Conservation (phyloP, 805 yeast species). For the Danielozyma ontarioensis region DNA sequence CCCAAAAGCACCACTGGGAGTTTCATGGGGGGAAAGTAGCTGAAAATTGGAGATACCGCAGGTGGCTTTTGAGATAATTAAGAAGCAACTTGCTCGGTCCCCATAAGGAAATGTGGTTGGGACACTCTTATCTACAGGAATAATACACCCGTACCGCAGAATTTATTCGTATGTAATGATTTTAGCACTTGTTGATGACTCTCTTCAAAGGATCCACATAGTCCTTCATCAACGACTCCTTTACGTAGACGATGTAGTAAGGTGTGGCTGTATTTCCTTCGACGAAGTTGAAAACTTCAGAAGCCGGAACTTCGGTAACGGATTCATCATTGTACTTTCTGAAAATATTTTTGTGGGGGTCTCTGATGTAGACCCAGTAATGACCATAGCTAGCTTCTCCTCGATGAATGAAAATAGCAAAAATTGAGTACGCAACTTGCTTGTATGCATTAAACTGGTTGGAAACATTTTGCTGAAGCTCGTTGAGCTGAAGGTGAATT, state of each 20-base stretch:
- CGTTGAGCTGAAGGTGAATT: conserved; percentile 37
- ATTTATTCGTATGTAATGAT: not conserved
- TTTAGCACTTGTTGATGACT: conserved; percentile 7
- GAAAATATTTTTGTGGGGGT: conserved; percentile 60
- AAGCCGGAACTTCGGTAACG: conserved; percentile 72
- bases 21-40: too few relatives aligned
- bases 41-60: too few relatives aligned
- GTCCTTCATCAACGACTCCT: conserved; percentile 48
- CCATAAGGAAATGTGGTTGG: too few relatives aligned
- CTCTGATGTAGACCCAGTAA: conserved; percentile 92
- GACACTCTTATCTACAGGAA: too few relatives aligned
- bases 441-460: conserved; percentile 59
- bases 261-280: conserved; percentile 87
- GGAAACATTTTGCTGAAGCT: conserved; percentile 45
- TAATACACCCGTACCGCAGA: too few relatives aligned
- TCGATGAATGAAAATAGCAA: conserved; percentile 90
- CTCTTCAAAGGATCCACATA: conserved; percentile 66
- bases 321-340: conserved; percentile 91
- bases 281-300: conserved; percentile 62
- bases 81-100: too few relatives aligned
- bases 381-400: conserved; percentile 97
- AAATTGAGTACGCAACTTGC: conserved; percentile 70
- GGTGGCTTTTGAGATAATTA: too few relatives aligned
- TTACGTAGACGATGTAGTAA: conserved; percentile 81
- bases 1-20: not conserved